A percentile compares a stretch with the other conserved stretches of the same genome.
phyloP scores from a whole-genome alignment of 177 flowering plant species.

The Vitis hybrid region DNA sequence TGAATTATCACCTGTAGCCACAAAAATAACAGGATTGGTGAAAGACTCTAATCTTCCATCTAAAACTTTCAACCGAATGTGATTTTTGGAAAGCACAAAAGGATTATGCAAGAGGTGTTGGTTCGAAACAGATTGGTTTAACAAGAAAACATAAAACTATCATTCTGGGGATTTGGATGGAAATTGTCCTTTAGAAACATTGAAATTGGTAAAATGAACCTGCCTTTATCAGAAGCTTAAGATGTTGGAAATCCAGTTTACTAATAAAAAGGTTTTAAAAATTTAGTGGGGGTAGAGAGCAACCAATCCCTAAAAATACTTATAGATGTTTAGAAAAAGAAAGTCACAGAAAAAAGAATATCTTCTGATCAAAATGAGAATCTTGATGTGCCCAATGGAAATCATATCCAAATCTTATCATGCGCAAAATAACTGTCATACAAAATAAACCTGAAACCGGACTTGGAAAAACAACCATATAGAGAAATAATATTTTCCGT shows the following conservation, averaged over 20 bases:
- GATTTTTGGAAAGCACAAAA: background rate
- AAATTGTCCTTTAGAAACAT: background rate
- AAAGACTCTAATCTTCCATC: background rate
- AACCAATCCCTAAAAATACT: background rate
- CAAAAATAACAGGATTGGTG: too few relatives aligned
- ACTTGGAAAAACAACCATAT: background rate
- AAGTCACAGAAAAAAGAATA: constrained; percentile 22
- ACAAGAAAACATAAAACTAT: background rate
- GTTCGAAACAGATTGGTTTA: background rate
- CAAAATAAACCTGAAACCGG: constrained; percentile 5
- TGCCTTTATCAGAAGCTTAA: background rate
- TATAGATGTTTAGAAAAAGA: background rate
- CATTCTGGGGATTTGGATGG: background rate
- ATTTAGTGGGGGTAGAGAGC: background rate
- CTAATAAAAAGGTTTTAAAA: background rate
- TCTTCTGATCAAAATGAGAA: constrained; percentile 71
- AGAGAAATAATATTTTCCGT: too few relatives aligned
- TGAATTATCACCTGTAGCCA: too few relatives aligned
- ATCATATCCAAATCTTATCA: constrained; percentile 98
- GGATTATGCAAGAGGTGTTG: background rate
- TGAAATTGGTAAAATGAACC: background rate
- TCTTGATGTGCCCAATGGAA: constrained; percentile 68
- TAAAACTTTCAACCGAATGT: background rate
- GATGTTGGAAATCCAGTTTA: background rate
- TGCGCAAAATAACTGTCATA: constrained; percentile 74